These are phyloP conservation scores for Rheum nobile DNA, from an alignment of 148 eudicot species.

Conservation along the genomic window DNA sequence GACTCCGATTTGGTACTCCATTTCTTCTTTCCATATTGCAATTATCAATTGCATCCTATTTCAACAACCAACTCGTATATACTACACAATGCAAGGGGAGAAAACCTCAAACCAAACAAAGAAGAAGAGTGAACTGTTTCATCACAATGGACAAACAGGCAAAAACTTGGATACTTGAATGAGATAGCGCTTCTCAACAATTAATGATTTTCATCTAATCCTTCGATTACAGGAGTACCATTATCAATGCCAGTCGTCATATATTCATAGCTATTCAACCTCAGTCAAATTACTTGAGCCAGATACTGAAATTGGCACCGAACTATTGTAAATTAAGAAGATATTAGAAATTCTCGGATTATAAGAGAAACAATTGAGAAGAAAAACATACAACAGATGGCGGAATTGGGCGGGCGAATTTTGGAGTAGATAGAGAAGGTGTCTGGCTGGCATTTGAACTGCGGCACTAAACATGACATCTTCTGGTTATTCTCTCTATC, in stretches of 20 bases:
- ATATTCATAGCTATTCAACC: background rate
- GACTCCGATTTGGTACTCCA: background rate
- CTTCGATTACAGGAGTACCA: background rate
- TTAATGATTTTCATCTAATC: background rate
- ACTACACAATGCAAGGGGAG: background rate
- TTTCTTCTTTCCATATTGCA: background rate
- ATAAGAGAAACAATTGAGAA: background rate
- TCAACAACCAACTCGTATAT: background rate
- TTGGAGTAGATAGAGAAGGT: constrained; percentile 25
- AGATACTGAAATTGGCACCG: background rate
- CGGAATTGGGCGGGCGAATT: constrained; percentile 13
- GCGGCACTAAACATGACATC: constrained; percentile 48
- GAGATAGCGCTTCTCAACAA: background rate
- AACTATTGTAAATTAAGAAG: background rate
- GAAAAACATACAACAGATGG: constrained; percentile 24
- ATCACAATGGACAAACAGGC: background rate
- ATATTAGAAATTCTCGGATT: background rate
- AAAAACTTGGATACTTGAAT: background rate
- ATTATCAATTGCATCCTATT: background rate
- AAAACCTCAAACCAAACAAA: background rate
- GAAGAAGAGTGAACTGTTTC: background rate
- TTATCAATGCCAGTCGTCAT: background rate
- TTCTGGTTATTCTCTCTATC: background rate
- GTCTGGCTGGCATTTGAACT: constrained; percentile 43
- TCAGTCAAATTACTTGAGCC: background rate